Base-by-base conservation (phyloP, 345 rosid genomes). In the Murraya koenigii region DNA sequence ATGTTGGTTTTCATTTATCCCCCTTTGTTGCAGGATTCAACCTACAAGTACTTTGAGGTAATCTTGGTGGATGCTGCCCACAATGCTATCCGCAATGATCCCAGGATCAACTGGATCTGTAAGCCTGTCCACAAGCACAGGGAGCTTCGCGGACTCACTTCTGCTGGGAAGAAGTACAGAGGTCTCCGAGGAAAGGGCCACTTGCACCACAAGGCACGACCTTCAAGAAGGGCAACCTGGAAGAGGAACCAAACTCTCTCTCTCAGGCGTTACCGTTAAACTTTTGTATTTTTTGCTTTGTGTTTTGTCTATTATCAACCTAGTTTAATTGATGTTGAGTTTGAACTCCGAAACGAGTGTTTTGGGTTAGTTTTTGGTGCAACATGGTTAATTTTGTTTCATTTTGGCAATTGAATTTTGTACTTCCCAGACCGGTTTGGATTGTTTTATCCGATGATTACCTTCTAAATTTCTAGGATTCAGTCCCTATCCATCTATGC, bases 111-210 rank as follows among this genome's bases (percentile, higher is more conserved):
- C 86, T 90, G 95, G 97, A 84, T 93, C 71, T 88, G 93, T 79
- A 91, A 93, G 28, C 97, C 97, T 0, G 95, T 91, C 33, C 97
- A 91, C 83, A 92, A 92, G 80, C 97, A 91, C 83, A 88, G 95
- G 77, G 97, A 92, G 52, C 94, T 93, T 30, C 88, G 94, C 5
- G 97, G 95, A 14, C 93, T 91, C 38, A 93, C 97, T 65, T 90
- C 97, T 3, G 96, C 93, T 14, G 97, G 97, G 39, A 93, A 91
- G 90, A 87, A 89, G 83, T 85, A 91, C 87, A 87, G 96, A 68
- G 97, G 97, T 79, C 88, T 93, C 11, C 90, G 90, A 35, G 97
- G 97, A 81, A 93, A 83, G 83, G 97, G 97, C 39, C 93, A 90
- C 84, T 74, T 59, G 77, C 78, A 90, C 86, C 96, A 90, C 94